A percentile compares a stretch with the other conserved stretches of the same genome.
Evolutionary conservation across 768 basidiomycete species (phyloP).

Genomic region (Cystobasidiopsis lactophilus): DNA sequence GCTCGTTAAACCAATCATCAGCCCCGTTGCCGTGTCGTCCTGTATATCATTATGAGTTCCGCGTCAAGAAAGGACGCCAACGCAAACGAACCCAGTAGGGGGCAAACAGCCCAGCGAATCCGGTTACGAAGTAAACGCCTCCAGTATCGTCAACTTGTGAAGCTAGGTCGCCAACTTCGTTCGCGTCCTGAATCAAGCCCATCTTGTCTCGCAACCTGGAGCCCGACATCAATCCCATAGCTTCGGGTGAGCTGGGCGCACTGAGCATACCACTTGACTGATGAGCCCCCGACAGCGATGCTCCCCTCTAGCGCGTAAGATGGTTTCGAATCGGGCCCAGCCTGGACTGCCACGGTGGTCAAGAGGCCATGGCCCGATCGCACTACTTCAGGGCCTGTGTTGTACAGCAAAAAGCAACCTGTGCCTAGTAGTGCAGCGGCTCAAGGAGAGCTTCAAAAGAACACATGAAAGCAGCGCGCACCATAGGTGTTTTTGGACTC

Average conservation of each 20-base stretch:
- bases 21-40: constrained; percentile 75
- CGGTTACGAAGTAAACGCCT: constrained; percentile 89
- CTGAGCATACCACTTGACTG: constrained; percentile 65
- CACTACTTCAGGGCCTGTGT: constrained; percentile 70
- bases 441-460: background rate
- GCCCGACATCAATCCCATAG: background rate
- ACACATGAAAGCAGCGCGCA: background rate
- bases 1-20: constrained; percentile 56
- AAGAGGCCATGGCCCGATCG: constrained; percentile 66
- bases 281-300: constrained; percentile 84
- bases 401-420: constrained; percentile 86
- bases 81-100: constrained; percentile 35
- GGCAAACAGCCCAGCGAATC: constrained; percentile 83
- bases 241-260: no score
- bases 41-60: no score
- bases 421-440: constrained; percentile 44
- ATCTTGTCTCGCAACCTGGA: constrained; percentile 70
- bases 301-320: constrained; percentile 88
- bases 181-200: constrained; percentile 52
- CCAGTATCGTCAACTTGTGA: constrained; percentile 53
- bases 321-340: constrained; percentile 52
- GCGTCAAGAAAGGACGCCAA: constrained; percentile 12
- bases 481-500: constrained; percentile 95
- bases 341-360: constrained; percentile 42
- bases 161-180: constrained; percentile 68